A percentile compares a stretch with the other conserved stretches of the same genome.
Conservation (phyloP, 2,329 filamentous ascomycete species). For the Nectriaceae sp. region DNA sequence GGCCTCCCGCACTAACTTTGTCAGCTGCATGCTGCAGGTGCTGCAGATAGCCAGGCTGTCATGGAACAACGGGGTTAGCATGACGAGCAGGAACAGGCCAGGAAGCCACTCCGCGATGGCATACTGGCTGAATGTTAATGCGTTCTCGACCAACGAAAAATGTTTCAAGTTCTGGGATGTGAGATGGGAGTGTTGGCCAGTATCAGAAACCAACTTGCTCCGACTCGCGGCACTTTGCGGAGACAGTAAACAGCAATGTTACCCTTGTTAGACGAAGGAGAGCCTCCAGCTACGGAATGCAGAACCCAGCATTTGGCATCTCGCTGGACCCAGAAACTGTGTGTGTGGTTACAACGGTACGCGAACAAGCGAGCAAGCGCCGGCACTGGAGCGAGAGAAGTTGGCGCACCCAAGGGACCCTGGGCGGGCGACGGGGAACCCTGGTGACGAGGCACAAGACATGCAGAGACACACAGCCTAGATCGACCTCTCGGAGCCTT, state of each 20-base stretch:
- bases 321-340: background rate
- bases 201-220: too few species aligned
- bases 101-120: too few species aligned
- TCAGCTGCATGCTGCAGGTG: slow-evolving; percentile 10
- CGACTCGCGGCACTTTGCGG: background rate
- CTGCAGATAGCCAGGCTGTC: too few species aligned
- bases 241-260: slow-evolving; percentile 6
- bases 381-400: background rate
- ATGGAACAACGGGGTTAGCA: too few species aligned
- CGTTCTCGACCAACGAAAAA: too few species aligned
- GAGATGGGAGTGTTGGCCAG: too few species aligned
- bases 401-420: background rate
- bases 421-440: background rate
- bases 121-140: too few species aligned
- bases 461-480: slow-evolving; percentile 26
- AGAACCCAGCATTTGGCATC: background rate
- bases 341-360: background rate
- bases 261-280: too few species aligned
- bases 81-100: too few species aligned
- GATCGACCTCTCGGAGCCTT: slow-evolving; percentile 38
- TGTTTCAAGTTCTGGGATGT: too few species aligned
- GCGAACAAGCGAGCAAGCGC: slow-evolving; percentile 1
- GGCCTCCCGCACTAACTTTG: slow-evolving; percentile 12
- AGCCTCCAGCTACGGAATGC: too few species aligned
- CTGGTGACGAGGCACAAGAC: slow-evolving; percentile 22